A percentile compares a stretch with the other conserved stretches of the same genome.
Conservation (phyloP, 106 monocot genomes). For the Cymbidium sinense region DNA sequence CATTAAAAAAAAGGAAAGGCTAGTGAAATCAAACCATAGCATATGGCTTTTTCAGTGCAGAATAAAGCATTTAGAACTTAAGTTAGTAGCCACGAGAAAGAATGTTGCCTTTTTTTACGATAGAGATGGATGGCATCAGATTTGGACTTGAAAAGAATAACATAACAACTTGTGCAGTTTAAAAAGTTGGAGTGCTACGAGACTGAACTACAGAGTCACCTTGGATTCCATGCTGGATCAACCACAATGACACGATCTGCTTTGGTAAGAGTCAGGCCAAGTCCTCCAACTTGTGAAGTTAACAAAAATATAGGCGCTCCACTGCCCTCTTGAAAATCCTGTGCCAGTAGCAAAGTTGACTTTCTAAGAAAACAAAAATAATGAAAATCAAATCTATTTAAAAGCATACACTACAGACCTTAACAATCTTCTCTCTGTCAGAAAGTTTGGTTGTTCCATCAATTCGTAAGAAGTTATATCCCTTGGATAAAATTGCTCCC, state of each 20-base stretch:
- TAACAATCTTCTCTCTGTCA: conserved; percentile 79
- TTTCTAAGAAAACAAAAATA: neutral
- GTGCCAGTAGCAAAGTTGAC: neutral
- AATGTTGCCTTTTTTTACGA: neutral
- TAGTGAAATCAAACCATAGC: neutral
- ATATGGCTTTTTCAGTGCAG: neutral
- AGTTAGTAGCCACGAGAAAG: neutral
- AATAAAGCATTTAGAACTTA: neutral
- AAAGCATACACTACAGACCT: conserved; percentile 32
- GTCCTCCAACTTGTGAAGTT: conserved; percentile 97
- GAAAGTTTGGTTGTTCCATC: conserved; percentile 97
- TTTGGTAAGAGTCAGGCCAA: conserved; percentile 93
- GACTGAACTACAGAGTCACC: conserved; percentile 33
- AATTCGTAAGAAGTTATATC: conserved; percentile 70
- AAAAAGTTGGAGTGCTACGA: neutral
- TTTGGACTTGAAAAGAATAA: neutral
- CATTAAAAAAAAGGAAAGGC: neutral
- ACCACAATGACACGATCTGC: conserved; percentile 98
- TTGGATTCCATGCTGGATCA: conserved; percentile 99
- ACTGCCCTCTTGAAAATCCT: conserved; percentile 95
- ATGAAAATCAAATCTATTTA: neutral
- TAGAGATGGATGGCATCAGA: neutral
- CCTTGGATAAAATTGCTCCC: conserved; percentile 60
- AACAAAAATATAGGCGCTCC: conserved; percentile 80
- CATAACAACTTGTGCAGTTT: neutral